Evolutionary conservation across 2,329 filamentous ascomycete genomes (phyloP).

Genomic region (Colletotrichum caudatum): DNA sequence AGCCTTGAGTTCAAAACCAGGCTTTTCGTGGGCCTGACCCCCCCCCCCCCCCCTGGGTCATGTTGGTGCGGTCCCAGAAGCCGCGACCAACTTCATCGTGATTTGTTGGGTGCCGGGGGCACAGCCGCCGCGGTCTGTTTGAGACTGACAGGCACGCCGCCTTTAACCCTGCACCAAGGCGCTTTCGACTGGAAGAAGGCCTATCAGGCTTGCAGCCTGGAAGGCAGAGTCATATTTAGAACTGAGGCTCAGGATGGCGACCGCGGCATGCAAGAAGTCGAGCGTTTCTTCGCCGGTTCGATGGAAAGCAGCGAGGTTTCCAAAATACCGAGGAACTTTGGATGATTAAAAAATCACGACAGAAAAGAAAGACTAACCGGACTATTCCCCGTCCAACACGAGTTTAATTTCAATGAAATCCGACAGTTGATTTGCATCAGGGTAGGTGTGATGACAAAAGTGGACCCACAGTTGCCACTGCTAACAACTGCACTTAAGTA

Average conservation of each 20-base stretch:
- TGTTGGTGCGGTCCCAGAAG: not conserved
- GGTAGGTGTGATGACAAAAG: no score
- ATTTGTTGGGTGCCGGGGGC: not conserved
- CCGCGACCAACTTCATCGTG: not conserved
- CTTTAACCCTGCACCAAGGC: not conserved
- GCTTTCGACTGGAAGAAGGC: not conserved
- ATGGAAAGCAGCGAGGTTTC: not conserved
- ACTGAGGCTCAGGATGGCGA: not conserved
- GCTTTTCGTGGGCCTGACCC: no score
- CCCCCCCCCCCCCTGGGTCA: no score
- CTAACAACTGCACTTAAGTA: no score
- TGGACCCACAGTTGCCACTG: no score
- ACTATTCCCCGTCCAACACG: not conserved
- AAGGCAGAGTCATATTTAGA: not conserved
- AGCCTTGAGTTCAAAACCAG: not conserved
- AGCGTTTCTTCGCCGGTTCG: not conserved
- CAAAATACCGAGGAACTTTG: no score
- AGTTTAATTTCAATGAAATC: not conserved
- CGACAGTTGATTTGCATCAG: not conserved
- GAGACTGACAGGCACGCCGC: not conserved
- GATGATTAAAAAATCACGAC: not conserved
- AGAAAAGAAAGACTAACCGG: not conserved
- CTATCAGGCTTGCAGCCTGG: rapidly evolving
- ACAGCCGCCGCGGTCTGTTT: not conserved
- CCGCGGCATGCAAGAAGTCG: rapidly evolving